phyloP scores from a whole-genome alignment of 306 rosid genomes.

The Cicer chorassanicum region DNA sequence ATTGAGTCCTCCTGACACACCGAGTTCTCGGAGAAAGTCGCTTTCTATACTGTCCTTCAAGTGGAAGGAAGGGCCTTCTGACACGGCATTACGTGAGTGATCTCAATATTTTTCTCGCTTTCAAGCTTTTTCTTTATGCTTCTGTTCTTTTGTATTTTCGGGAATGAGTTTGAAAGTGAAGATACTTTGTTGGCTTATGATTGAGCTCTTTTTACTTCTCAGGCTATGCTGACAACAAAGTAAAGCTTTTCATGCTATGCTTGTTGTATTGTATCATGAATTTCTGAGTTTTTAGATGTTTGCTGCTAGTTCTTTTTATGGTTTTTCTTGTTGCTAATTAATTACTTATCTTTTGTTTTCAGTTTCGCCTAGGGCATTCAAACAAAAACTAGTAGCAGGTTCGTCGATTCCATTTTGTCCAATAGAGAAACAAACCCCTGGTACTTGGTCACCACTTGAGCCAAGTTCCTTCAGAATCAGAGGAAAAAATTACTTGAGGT shows the following conservation, averaged over 20 bases:
- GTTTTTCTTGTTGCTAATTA: conserved; percentile 43
- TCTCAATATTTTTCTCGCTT: not conserved
- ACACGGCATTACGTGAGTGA: conserved; percentile 65
- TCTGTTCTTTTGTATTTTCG: not conserved
- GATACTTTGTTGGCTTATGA: not conserved
- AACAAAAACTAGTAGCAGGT: conserved; percentile 74
- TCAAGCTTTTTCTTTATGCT: not conserved
- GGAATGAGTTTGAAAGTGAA: conserved; percentile 29
- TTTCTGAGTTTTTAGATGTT: conserved; percentile 18
- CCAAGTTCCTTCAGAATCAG: conserved; percentile 86
- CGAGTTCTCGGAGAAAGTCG: conserved; percentile 58
- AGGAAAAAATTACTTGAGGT: conserved; percentile 85
- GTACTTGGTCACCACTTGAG: conserved; percentile 89
- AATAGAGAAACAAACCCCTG: conserved; percentile 66
- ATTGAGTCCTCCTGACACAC: conserved; percentile 59
- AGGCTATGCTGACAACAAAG: not conserved
- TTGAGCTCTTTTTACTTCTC: conserved; percentile 17
- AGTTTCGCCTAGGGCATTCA: conserved; percentile 78
- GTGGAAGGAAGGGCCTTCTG: conserved; percentile 73
- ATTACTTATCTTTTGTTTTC: conserved; percentile 43
- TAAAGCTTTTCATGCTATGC: conserved; percentile 15
- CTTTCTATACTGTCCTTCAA: conserved; percentile 81
- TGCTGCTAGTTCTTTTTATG: conserved; percentile 21
- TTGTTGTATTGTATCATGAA: conserved; percentile 18
- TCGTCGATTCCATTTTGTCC: conserved; percentile 68